These are phyloP conservation scores for Botrytis squamosa DNA, from an alignment of 2,329 filamentous ascomycete species.

Conservation along the genomic window DNA sequence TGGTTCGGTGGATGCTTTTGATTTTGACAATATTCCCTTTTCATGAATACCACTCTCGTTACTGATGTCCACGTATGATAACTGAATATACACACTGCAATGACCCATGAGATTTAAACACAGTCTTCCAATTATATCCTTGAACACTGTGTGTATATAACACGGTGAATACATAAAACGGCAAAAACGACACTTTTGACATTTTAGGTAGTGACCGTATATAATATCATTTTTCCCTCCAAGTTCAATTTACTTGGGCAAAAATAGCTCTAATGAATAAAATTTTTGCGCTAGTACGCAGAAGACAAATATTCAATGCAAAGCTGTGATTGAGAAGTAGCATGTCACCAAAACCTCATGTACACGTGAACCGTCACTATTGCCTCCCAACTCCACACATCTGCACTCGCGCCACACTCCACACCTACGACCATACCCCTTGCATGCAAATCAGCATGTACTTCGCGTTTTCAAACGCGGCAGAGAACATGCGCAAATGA, in stretches of 20 bases:
- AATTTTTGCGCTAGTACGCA: background rate
- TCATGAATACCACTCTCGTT: background rate
- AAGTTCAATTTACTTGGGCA: no score
- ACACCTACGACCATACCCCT: background rate
- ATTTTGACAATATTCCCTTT: background rate
- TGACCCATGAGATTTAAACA: background rate
- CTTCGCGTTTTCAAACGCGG: conserved; percentile 8
- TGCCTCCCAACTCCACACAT: background rate
- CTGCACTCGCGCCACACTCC: background rate
- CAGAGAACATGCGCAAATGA: background rate
- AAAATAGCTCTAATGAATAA: background rate
- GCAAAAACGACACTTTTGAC: background rate
- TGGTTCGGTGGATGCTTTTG: background rate
- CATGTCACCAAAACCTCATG: background rate
- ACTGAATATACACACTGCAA: background rate
- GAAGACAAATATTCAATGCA: background rate
- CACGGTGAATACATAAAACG: background rate
- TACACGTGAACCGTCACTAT: background rate
- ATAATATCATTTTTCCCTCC: background rate
- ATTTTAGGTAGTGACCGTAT: background rate
- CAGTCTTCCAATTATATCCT: background rate
- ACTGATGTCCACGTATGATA: background rate
- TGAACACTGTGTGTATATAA: background rate
- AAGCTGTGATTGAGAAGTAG: background rate
- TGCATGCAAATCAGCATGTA: background rate